phyloP scores from a whole-genome alignment of 2,329 filamentous ascomycete species.

The Cladosporium sphaerospermum region DNA sequence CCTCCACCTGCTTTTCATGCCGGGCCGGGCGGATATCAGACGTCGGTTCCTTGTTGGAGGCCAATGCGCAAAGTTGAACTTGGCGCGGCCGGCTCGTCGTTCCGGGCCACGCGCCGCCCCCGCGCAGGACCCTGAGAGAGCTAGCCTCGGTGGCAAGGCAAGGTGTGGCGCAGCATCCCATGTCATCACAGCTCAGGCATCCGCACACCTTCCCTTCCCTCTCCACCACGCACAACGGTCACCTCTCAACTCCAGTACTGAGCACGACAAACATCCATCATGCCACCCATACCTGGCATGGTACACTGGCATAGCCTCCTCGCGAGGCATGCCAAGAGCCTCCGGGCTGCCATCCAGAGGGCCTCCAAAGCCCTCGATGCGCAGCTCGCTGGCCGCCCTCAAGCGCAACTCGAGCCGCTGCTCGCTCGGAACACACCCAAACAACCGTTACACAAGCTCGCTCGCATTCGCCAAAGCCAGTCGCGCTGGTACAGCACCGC shows the following conservation, averaged over 20 bases:
- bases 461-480: conserved; percentile 58
- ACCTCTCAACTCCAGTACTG: conserved; percentile 8
- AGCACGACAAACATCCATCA: conserved; percentile 19
- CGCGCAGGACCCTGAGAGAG: background rate
- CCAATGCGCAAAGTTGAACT: background rate
- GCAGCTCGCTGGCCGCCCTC: conserved; percentile 32
- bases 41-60: background rate
- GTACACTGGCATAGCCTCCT: conserved; percentile 32
- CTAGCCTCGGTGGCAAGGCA: no score
- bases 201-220: background rate
- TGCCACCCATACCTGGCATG: conserved; percentile 32
- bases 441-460: conserved; percentile 56
- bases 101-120: background rate
- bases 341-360: conserved; percentile 27
- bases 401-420: conserved; percentile 52
- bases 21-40: no score
- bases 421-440: conserved; percentile 51
- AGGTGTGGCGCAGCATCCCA: no score
- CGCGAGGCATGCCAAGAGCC: conserved; percentile 28
- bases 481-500: conserved; percentile 57
- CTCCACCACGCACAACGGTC: background rate
- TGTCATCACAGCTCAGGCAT: no score
- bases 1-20: no score
- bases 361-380: conserved; percentile 25
- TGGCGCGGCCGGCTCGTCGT: background rate